Evolutionary conservation across 1,139 yeast species (phyloP).

Genomic region (Lodderomyces margitis): DNA sequence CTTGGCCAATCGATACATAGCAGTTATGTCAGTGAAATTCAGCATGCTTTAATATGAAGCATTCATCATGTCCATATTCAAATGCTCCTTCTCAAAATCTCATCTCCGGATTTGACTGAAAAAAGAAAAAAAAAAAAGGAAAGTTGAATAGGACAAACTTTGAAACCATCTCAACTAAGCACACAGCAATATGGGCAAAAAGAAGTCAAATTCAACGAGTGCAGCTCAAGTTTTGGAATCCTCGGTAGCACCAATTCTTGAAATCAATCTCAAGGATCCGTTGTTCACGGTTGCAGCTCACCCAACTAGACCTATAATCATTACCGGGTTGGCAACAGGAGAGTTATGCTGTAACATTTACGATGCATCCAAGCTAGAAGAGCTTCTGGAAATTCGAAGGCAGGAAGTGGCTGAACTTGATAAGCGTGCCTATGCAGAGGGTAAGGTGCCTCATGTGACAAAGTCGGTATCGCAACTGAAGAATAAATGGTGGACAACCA

Average conservation of each 20-base stretch:
- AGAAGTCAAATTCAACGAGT: conserved; percentile 28
- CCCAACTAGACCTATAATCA: conserved; percentile 64
- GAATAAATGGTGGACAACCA: conserved; percentile 51
- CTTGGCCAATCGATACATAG: no score
- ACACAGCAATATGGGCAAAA: conserved; percentile 25
- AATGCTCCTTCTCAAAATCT: no score
- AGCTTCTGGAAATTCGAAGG: conserved; percentile 22
- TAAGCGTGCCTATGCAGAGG: conserved; percentile 27
- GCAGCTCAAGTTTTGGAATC: conserved; percentile 39
- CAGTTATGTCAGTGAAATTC: no score
- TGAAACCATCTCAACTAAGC: not conserved
- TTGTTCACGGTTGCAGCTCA: conserved; percentile 79
- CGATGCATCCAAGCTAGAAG: conserved; percentile 45
- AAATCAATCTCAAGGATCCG: conserved; percentile 55
- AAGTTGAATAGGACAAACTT: not conserved
- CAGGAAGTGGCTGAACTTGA: conserved; percentile 22
- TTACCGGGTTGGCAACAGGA: conserved; percentile 80
- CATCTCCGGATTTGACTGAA: not conserved
- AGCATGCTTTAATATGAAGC: no score
- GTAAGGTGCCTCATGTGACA: conserved; percentile 26
- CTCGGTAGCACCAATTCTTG: conserved; percentile 49
- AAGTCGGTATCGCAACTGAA: conserved; percentile 40
- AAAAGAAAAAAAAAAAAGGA: not conserved
- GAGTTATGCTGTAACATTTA: conserved; percentile 60
- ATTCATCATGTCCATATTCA: no score